phyloP scores from a whole-genome alignment of 495 filamentous ascomycete species.

The Penicillium alfredii region DNA sequence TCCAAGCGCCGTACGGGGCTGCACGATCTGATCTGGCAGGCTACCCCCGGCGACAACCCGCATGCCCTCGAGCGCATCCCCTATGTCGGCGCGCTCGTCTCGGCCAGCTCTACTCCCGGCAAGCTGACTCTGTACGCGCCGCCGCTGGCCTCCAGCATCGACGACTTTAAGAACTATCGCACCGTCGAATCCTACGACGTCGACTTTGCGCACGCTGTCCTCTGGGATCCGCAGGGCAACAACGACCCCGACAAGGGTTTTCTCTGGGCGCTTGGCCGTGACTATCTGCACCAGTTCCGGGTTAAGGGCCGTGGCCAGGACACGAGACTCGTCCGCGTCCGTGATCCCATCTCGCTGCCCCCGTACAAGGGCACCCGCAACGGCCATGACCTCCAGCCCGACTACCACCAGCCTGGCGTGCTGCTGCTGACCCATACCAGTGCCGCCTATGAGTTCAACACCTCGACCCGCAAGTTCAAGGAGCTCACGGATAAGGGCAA shows the following conservation, averaged over 20 bases:
- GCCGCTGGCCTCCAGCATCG: not conserved
- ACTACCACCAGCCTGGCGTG: conserved; percentile 2
- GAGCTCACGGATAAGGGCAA: not conserved
- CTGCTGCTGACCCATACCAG: conserved; percentile 6
- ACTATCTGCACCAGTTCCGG: conserved; percentile 5
- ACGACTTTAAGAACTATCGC: too few relatives aligned
- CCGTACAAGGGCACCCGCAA: not conserved
- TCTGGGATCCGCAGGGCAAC: too few relatives aligned
- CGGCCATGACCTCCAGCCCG: conserved; percentile 7
- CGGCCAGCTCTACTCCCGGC: conserved; percentile 1
- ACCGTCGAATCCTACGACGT: too few relatives aligned
- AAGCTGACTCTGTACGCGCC: conserved; percentile 5
- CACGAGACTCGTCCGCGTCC: not conserved
- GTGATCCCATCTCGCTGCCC: not conserved
- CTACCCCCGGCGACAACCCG: conserved; percentile 3
- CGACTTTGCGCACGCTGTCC: too few relatives aligned
- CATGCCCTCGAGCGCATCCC: conserved; percentile 6
- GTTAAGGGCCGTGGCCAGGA: conserved; percentile 3
- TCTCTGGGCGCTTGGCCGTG: conserved; percentile 3
- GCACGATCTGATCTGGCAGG: conserved; percentile 3
- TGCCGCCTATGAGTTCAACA: conserved; percentile 3
- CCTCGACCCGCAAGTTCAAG: conserved; percentile 3
- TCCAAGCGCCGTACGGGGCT: not conserved
- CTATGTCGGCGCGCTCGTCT: conserved; percentile 3
- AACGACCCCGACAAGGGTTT: too few relatives aligned